These are phyloP conservation scores for Oryza nivara DNA, from an alignment of 176 grass and related monocot genomes.

Conservation along the genomic window DNA sequence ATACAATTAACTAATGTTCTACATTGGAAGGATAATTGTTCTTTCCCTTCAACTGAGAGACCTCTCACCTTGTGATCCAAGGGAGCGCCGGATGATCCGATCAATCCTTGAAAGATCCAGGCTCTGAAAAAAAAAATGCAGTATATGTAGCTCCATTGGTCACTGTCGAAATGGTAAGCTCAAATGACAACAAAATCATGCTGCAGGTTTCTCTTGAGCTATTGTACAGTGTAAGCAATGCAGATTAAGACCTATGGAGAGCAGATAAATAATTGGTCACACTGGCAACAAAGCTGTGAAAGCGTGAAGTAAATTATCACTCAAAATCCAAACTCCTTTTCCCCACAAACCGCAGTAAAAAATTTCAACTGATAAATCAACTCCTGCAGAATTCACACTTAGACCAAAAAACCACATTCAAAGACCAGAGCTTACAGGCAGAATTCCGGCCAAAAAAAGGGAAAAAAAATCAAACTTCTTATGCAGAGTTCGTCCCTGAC, in stretches of 20 bases:
- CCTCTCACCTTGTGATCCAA: conserved; percentile 79
- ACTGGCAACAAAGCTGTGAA: background rate
- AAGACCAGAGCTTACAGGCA: background rate
- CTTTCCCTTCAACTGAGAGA: background rate
- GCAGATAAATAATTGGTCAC: background rate
- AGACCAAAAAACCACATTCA: background rate
- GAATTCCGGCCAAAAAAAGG: background rate
- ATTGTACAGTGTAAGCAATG: background rate
- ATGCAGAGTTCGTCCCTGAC: background rate
- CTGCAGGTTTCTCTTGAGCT: conserved; percentile 14
- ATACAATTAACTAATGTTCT: background rate
- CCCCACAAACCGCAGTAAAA: background rate
- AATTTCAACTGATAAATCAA: background rate
- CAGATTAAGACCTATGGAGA: background rate
- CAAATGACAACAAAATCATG: background rate
- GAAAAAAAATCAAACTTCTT: background rate
- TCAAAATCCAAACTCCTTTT: background rate
- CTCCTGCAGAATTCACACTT: background rate
- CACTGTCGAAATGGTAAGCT: background rate
- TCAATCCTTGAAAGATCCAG: conserved; percentile 94
- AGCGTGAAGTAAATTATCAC: background rate
- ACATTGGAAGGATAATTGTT: background rate
- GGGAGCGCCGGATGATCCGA: conserved; percentile 85
- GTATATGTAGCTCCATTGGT: background rate
- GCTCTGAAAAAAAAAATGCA: conserved; percentile 54